Conservation (phyloP, 2,329 filamentous ascomycete genomes). For the Fusarium illudens region DNA sequence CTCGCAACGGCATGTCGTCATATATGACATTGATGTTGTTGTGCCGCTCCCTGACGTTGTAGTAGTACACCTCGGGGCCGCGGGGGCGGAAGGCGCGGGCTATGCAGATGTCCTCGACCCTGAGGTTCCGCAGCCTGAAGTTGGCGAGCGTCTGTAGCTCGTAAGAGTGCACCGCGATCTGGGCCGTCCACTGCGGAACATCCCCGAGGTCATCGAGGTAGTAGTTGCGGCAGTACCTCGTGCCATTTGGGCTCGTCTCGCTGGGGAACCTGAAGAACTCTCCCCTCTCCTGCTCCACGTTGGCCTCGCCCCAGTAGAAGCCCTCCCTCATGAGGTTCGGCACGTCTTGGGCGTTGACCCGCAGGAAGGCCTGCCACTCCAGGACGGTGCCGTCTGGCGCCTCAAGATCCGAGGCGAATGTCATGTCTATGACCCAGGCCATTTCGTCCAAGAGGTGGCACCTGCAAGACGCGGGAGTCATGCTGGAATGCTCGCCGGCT, state of each 20-base stretch:
- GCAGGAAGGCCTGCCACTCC: background rate
- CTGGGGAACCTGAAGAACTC: background rate
- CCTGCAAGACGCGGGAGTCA: background rate
- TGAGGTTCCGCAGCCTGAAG: background rate
- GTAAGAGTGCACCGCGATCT: background rate
- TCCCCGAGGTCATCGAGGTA: background rate
- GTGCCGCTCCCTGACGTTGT: background rate
- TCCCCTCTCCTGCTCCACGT: background rate
- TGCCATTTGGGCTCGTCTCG: background rate
- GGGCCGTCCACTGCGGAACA: background rate
- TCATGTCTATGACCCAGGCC: background rate
- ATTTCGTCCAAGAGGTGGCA: background rate
- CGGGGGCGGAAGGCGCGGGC: background rate
- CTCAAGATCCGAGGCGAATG: background rate
- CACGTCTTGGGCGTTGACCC: background rate
- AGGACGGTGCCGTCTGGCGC: background rate
- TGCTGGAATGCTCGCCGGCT: background rate
- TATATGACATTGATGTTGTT: background rate
- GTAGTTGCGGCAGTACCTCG: background rate
- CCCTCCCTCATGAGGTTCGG: background rate
- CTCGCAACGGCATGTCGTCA: background rate
- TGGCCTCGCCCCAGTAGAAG: background rate
- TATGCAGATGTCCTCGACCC: background rate
- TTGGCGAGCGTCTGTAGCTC: background rate
- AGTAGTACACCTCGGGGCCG: background rate